Conservation (phyloP, 2,329 filamentous ascomycete species). For the Mollisia scopiformis region DNA sequence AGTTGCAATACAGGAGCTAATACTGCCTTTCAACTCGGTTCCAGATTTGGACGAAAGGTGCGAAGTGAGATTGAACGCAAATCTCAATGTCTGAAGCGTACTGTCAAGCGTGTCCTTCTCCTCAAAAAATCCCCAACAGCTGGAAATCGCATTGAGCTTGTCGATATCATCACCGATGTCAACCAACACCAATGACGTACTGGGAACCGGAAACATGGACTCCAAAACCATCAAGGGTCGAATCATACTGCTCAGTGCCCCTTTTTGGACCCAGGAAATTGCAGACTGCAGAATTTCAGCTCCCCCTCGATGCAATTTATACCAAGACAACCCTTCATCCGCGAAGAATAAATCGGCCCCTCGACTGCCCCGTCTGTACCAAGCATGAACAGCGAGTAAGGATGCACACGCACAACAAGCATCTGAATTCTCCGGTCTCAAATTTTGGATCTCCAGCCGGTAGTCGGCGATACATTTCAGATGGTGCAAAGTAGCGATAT, state of each 20-base stretch:
- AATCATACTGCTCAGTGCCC: constrained; percentile 20
- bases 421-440: constrained; percentile 38
- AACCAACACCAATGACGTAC: background rate
- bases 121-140: constrained; percentile 1
- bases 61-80: constrained; percentile 8
- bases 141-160: constrained; percentile 4
- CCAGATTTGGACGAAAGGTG: background rate
- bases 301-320: constrained; percentile 31
- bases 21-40: background rate
- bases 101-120: constrained; percentile 10
- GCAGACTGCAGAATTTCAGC: background rate
- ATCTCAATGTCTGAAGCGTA: constrained; percentile 5
- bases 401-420: constrained; percentile 31
- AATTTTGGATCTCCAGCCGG: constrained; percentile 46
- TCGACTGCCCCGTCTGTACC: constrained; percentile 6
- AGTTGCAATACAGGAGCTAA: constrained; percentile 6
- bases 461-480: constrained; percentile 32
- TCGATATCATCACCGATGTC: background rate
- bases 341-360: constrained; percentile 30
- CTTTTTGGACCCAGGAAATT: constrained; percentile 20
- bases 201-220: background rate
- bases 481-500: constrained; percentile 33
- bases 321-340: constrained; percentile 32
- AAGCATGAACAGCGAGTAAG: constrained; percentile 36
- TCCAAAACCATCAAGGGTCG: background rate